A percentile compares a stretch with the other conserved stretches of the same genome.
These are phyloP conservation scores for Zizania palustris DNA, from an alignment of 202 grass and related monocot species.

Conservation along the genomic window DNA sequence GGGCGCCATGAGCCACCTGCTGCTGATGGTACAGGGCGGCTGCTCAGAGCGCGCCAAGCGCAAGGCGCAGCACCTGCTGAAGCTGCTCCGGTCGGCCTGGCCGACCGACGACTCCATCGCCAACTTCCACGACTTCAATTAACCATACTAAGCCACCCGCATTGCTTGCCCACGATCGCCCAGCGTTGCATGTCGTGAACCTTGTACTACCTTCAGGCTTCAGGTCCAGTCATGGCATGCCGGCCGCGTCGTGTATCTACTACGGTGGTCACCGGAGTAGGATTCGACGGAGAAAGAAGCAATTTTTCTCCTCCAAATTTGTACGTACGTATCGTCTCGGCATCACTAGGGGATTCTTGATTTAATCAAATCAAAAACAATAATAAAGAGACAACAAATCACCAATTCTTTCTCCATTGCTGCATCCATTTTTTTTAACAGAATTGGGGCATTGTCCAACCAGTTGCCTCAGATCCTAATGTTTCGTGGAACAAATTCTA, in stretches of 20 bases:
- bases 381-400: not conserved
- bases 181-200: too few relatives aligned
- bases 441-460: too few relatives aligned
- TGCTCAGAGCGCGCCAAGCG: constrained; percentile 85
- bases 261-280: not conserved
- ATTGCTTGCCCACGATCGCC: not conserved
- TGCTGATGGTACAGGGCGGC: constrained; percentile 82
- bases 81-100: constrained; percentile 71
- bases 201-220: too few relatives aligned
- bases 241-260: constrained; percentile 36
- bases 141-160: constrained; percentile 40
- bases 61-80: constrained; percentile 82
- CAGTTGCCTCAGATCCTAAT: too few relatives aligned
- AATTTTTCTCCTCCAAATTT: constrained; percentile 7
- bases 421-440: too few relatives aligned
- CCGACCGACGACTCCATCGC: constrained; percentile 51
- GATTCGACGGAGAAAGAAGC: not conserved
- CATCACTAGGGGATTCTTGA: not conserved
- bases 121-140: constrained; percentile 78
- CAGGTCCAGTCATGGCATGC: not conserved
- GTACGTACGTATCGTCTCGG: constrained; percentile 38
- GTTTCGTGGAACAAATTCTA: too few relatives aligned
- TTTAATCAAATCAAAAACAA: constrained; percentile 24
- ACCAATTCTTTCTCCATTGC: not conserved
- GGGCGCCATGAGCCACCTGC: constrained; percentile 70